Percentiles rank a stretch among this genome's conserved stretches.
Evolutionary conservation across 495 filamentous ascomycete species (phyloP).

Genomic region (Penicillium desertorum): DNA sequence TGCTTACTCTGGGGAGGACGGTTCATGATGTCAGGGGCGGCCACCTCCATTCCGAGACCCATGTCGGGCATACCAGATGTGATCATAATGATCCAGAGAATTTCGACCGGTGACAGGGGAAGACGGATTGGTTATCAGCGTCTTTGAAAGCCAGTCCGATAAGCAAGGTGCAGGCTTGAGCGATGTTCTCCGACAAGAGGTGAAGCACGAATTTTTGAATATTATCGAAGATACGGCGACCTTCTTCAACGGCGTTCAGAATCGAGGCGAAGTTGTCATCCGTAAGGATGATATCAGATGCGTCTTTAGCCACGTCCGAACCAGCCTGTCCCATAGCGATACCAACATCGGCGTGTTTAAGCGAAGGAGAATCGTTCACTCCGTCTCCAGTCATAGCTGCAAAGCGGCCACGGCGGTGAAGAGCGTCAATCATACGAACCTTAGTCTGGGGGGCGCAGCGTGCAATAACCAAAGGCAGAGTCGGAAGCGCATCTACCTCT

Average conservation of each 20-base stretch:
- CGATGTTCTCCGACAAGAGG: constrained; percentile 62
- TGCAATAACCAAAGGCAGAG: constrained; percentile 64
- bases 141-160: constrained; percentile 67
- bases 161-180: constrained; percentile 59
- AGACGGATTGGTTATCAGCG: constrained; percentile 53
- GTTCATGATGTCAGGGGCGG: constrained; percentile 58
- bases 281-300: constrained; percentile 68
- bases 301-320: constrained; percentile 76
- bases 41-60: constrained; percentile 63
- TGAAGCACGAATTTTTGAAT: constrained; percentile 69
- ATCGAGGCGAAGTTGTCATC: constrained; percentile 77
- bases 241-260: constrained; percentile 62
- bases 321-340: constrained; percentile 82
- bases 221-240: constrained; percentile 65
- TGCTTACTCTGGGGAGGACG: constrained; percentile 56
- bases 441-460: constrained; percentile 68
- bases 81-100: constrained; percentile 68
- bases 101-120: constrained; percentile 64
- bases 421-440: constrained; percentile 65
- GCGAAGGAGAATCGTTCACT: constrained; percentile 87
- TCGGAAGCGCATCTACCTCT: constrained; percentile 57
- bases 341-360: constrained; percentile 78
- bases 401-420: constrained; percentile 72
- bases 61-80: constrained; percentile 64
- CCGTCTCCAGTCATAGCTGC: constrained; percentile 94